Conservation (phyloP, 2,329 filamentous ascomycete species). For the Colletotrichum orchidophilum region DNA sequence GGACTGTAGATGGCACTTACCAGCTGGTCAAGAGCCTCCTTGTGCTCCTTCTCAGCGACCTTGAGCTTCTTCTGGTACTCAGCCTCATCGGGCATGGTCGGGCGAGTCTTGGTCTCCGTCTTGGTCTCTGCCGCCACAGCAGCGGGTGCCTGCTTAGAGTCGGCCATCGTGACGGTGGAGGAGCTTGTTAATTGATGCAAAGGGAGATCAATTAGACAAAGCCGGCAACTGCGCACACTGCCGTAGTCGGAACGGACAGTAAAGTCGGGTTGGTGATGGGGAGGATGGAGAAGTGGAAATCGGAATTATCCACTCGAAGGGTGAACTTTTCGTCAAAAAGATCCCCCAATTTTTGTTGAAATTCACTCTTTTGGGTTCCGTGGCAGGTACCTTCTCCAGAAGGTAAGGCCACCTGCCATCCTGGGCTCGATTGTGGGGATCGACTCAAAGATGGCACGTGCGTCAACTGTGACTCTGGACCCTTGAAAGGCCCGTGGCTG, state of each 20-base stretch:
- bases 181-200: slow-evolving; percentile 5
- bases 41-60: slow-evolving; percentile 87
- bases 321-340: slow-evolving; percentile 28
- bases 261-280: slow-evolving; percentile 9
- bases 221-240: slow-evolving; percentile 8
- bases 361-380: slow-evolving; percentile 35
- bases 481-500: slow-evolving; percentile 18
- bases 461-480: slow-evolving; percentile 18
- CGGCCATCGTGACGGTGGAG: slow-evolving; percentile 53
- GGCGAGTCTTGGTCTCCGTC: slow-evolving; percentile 64
- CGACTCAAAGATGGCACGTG: slow-evolving; percentile 23
- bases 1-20: slow-evolving; percentile 42
- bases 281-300: slow-evolving; percentile 34
- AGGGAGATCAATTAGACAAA: slow-evolving; percentile 26
- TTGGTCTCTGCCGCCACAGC: slow-evolving; percentile 44
- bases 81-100: slow-evolving; percentile 88
- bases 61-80: slow-evolving; percentile 82
- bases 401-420: slow-evolving; percentile 29
- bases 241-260: slow-evolving; percentile 5
- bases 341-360: slow-evolving; percentile 35
- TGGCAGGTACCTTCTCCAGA: slow-evolving; percentile 26
- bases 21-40: slow-evolving; percentile 73
- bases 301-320: slow-evolving; percentile 17
- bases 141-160: slow-evolving; percentile 44
- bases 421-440: slow-evolving; percentile 29